These are phyloP conservation scores for Escovopsis sp. DNA, from an alignment of 2,329 filamentous ascomycete genomes.

Conservation along the genomic window DNA sequence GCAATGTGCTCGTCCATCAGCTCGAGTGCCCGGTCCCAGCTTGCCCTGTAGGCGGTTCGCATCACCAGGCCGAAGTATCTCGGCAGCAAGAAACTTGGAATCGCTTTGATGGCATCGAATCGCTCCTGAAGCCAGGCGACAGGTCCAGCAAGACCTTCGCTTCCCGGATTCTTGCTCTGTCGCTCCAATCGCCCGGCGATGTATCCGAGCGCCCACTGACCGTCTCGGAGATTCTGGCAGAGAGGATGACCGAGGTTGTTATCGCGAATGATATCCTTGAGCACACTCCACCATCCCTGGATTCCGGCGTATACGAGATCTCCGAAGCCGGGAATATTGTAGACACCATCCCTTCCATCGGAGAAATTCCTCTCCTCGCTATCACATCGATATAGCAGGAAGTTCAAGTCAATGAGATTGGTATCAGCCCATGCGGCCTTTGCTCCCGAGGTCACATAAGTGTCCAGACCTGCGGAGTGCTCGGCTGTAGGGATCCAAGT, in stretches of 20 bases:
- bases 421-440: slow-evolving; percentile 63
- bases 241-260: slow-evolving; percentile 90
- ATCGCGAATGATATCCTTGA: slow-evolving; percentile 69
- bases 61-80: slow-evolving; percentile 87
- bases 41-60: slow-evolving; percentile 74
- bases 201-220: slow-evolving; percentile 87
- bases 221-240: slow-evolving; percentile 82
- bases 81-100: slow-evolving; percentile 82
- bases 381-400: slow-evolving; percentile 80
- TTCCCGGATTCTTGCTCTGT: slow-evolving; percentile 48
- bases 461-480: slow-evolving; percentile 69
- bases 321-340: slow-evolving; percentile 71
- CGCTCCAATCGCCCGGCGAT: slow-evolving; percentile 64
- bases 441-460: slow-evolving; percentile 70
- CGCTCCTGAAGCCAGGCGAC: slow-evolving; percentile 69
- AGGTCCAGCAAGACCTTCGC: slow-evolving; percentile 47
- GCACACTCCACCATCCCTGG: slow-evolving; percentile 96
- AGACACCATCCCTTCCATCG: slow-evolving; percentile 69
- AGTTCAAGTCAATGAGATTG: slow-evolving; percentile 74
- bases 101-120: slow-evolving; percentile 69
- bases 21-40: slow-evolving; percentile 61
- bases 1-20: slow-evolving; percentile 66
- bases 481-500: slow-evolving; percentile 88
- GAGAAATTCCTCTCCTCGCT: slow-evolving; percentile 73
- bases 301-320: slow-evolving; percentile 85